Evolutionary conservation across 2,329 filamentous ascomycete species (phyloP).

Genomic region (Phymatotrichopsis omnivora): DNA sequence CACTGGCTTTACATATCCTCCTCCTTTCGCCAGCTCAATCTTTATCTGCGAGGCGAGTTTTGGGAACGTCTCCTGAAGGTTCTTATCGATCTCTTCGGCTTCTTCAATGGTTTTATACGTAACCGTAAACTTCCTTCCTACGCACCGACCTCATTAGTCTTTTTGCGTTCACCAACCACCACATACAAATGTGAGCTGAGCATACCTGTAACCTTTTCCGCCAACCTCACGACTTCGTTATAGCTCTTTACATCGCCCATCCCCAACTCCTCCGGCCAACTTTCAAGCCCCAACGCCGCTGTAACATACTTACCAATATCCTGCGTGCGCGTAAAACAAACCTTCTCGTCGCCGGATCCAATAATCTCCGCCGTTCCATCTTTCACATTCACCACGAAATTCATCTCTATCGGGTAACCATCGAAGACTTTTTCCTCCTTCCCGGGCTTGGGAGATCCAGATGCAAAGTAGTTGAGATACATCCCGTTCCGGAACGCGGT

Average conservation of each 20-base stretch:
- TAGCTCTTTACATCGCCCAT: slow-evolving; percentile 6
- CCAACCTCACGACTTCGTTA: slow-evolving; percentile 7
- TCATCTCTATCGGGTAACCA: neutral
- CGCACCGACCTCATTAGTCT: neutral
- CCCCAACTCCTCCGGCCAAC: slow-evolving; percentile 8
- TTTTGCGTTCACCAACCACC: neutral
- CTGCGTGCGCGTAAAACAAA: slow-evolving; percentile 2
- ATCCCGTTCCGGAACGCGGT: slow-evolving; percentile 5
- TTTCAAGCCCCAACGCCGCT: slow-evolving; percentile 1
- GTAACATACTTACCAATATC: slow-evolving; percentile 8
- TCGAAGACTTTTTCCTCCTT: slow-evolving; percentile 2
- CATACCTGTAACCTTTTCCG: slow-evolving; percentile 11
- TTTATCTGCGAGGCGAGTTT: slow-evolving; percentile 4
- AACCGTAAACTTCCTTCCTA: slow-evolving; percentile 11
- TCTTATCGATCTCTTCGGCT: neutral
- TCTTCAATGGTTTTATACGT: slow-evolving; percentile 3
- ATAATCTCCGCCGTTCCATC: neutral
- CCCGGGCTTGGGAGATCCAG: slow-evolving; percentile 3
- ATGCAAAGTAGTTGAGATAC: slow-evolving; percentile 13
- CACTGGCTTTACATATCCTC: slow-evolving; percentile 3
- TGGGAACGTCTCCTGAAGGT: neutral
- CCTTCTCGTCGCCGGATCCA: slow-evolving; percentile 9
- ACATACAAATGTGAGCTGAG: too few relatives aligned
- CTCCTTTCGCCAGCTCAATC: slow-evolving; percentile 1
- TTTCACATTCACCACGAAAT: slow-evolving; percentile 8